A percentile compares a stretch with the other conserved stretches of the same genome.
Conservation (phyloP, 345 rosid species). For the Gynandropsis gynandra region DNA sequence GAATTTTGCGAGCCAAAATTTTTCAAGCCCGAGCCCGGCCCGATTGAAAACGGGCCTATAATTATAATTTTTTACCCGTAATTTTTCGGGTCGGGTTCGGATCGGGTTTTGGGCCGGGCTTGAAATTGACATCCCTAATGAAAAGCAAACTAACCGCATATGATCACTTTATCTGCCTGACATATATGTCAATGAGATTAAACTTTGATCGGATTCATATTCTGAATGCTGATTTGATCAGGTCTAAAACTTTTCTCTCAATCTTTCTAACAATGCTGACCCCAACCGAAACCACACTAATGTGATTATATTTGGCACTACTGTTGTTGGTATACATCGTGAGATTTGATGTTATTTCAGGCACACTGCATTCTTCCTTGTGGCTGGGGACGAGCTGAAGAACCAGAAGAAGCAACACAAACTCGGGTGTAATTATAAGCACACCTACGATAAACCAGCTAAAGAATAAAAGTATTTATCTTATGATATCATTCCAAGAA, state of each 20-base stretch:
- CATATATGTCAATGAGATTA: background rate
- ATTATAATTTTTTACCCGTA: too few species aligned
- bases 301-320: too few species aligned
- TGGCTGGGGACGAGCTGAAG: conserved; percentile 88
- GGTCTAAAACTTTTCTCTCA: too few species aligned
- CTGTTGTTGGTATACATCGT: conserved; percentile 1
- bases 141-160: background rate
- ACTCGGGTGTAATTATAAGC: conserved; percentile 56
- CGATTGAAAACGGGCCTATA: too few species aligned
- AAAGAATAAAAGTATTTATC: conserved; percentile 21
- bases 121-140: too few species aligned
- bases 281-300: too few species aligned
- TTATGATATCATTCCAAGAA: too few species aligned
- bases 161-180: background rate
- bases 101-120: too few species aligned
- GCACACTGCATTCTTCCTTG: conserved; percentile 90
- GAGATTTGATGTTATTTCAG: conserved; percentile 28
- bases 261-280: too few species aligned
- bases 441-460: conserved; percentile 29
- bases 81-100: too few species aligned
- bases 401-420: conserved; percentile 29
- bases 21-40: too few species aligned
- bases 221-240: background rate
- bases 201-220: background rate
- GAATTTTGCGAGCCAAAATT: too few species aligned